These are phyloP conservation scores for Penicillium sp. DNA, from an alignment of 2,329 filamentous ascomycete species.

Conservation along the genomic window DNA sequence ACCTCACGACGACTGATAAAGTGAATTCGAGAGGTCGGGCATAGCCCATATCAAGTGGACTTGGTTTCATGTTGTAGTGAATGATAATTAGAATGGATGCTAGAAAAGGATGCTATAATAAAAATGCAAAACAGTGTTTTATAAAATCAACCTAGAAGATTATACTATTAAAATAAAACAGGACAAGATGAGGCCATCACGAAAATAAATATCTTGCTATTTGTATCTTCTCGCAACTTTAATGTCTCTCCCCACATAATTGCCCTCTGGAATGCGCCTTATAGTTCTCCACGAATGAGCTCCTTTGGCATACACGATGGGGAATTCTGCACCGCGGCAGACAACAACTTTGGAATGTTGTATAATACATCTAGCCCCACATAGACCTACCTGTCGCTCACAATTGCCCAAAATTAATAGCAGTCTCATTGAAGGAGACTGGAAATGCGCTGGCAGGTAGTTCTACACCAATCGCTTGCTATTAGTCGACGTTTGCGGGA, in stretches of 20 bases:
- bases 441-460: not conserved
- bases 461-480: not conserved
- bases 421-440: not conserved
- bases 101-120: not conserved
- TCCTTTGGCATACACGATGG: not conserved
- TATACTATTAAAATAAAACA: not conserved
- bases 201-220: not conserved
- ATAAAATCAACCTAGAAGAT: not conserved
- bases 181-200: not conserved
- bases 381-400: not conserved
- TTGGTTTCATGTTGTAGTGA: not conserved
- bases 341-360: not conserved
- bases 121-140: not conserved
- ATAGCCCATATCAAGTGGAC: conserved; percentile 8
- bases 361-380: not conserved
- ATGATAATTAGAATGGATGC: not conserved
- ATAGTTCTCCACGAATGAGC: not conserved
- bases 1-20: conserved; percentile 2
- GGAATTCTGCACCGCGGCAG: not conserved
- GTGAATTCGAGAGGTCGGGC: conserved; percentile 5
- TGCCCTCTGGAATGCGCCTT: conserved; percentile 2
- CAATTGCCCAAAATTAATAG: not conserved
- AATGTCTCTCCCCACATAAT: conserved; percentile 1
- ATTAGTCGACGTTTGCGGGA: not conserved
- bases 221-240: not conserved